Percentiles rank a stretch among this genome's conserved stretches.
Conservation (phyloP, 208 protist species). For the Leptomonas pyrrhocoris region DNA sequence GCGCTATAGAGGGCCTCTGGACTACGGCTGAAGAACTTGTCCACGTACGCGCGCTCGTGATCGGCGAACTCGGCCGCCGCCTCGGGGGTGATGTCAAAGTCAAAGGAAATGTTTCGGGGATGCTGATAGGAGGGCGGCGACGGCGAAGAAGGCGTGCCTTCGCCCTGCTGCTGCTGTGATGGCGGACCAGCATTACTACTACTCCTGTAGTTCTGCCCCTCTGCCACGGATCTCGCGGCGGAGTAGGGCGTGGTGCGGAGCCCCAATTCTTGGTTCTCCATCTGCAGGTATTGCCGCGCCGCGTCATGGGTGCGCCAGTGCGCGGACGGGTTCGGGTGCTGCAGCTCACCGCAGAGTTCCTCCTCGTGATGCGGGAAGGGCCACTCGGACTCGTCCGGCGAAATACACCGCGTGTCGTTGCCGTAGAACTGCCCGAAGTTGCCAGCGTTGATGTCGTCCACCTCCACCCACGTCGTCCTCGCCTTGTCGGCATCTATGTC, state of each 20-base stretch:
- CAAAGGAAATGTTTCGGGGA: slow-evolving; percentile 2
- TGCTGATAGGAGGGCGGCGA: slow-evolving; percentile 4
- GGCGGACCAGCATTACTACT: too few species aligned
- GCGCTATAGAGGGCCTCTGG: slow-evolving; percentile 39
- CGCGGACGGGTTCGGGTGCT: slow-evolving; percentile 32
- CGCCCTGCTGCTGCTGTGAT: not conserved
- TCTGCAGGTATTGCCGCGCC: slow-evolving; percentile 15
- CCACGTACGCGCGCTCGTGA: slow-evolving; percentile 24
- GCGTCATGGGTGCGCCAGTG: slow-evolving; percentile 39
- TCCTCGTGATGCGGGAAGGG: slow-evolving; percentile 23
- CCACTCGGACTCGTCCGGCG: slow-evolving; percentile 22
- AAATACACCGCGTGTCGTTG: slow-evolving; percentile 28
- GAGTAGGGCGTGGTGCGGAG: not conserved
- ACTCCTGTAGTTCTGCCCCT: too few species aligned
- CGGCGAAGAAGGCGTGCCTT: not conserved
- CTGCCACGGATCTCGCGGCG: not conserved
- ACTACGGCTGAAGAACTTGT: slow-evolving; percentile 37
- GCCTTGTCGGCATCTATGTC: not conserved
- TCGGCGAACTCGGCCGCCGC: slow-evolving; percentile 10
- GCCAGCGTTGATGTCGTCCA: slow-evolving; percentile 30
- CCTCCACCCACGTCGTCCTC: slow-evolving; percentile 14
- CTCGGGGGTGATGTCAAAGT: not conserved
- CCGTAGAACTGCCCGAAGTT: slow-evolving; percentile 48
- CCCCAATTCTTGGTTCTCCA: slow-evolving; percentile 4
- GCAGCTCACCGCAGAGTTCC: slow-evolving; percentile 29